phyloP scores from a whole-genome alignment of 2,329 filamentous ascomycete genomes.

The Clarireedia monteithiana region DNA sequence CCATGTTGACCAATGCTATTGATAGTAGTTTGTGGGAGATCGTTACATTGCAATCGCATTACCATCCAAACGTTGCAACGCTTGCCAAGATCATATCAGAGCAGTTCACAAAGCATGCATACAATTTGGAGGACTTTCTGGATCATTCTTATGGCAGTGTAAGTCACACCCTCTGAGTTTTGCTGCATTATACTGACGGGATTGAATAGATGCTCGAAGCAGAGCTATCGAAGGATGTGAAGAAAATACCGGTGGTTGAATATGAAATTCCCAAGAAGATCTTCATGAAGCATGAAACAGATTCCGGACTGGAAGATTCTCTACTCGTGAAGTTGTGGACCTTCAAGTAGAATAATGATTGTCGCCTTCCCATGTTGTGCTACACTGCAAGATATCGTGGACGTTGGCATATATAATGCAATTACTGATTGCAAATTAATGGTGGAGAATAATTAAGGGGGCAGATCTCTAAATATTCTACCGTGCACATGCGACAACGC shows the following conservation, averaged over 20 bases:
- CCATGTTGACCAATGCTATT: conserved; percentile 77
- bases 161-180: conserved; percentile 32
- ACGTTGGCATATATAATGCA: conserved; percentile 1
- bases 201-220: conserved; percentile 63
- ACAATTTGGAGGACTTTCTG: conserved; percentile 94
- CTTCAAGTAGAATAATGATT: conserved; percentile 32
- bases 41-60: conserved; percentile 83
- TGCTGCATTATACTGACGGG: conserved; percentile 28
- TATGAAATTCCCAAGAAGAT: conserved; percentile 69
- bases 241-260: conserved; percentile 81
- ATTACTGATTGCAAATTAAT: conserved; percentile 9
- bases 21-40: conserved; percentile 95
- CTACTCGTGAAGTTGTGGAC: conserved; percentile 55
- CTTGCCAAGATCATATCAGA: conserved; percentile 90
- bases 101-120: conserved; percentile 93
- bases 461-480: not conserved
- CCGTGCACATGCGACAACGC: not conserved
- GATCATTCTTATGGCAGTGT: conserved; percentile 85
- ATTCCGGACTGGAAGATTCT: conserved; percentile 42
- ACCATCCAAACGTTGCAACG: conserved; percentile 93
- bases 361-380: not conserved
- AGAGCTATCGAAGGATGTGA: conserved; percentile 75
- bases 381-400: not conserved
- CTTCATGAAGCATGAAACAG: conserved; percentile 37
- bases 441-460: conserved; percentile 7